Base-by-base conservation (phyloP, 75 land plant genomes). In the Cunninghamia lanceolata region DNA sequence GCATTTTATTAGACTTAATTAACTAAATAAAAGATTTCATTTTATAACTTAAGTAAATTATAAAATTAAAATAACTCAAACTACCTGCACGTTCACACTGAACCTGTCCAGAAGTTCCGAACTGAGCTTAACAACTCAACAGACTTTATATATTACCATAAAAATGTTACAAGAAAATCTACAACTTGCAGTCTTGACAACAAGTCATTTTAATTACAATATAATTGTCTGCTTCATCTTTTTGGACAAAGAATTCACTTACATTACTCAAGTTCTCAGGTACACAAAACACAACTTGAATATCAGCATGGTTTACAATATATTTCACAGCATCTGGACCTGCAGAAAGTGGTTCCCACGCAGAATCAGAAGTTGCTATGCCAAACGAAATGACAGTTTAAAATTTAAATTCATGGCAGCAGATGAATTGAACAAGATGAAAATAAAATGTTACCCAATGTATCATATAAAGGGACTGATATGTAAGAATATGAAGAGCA, bases 281-380 rank as follows among this genome's bases (percentile, higher is more conserved):
- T 77, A 95, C 95, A 88, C 99, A 98, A 88, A 98, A 98, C 35
- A 97, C 93, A 83, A 88, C 95, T 81, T 92, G 87, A 36, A 95
- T 88, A 87, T 85, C 90, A 83, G 97, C 94, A 91, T 98, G 99
- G 87, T 93, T 94, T 78, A 95, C 93, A 84, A 98, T 97, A 84
- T 91, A 98, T 82, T 89, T 92, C 76, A 95, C 99, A 79, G 99
- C 99, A 92, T 95, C 99, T 82, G 96, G 98, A 86, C 99, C 99
- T 98, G 94, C 53, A 93, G 35, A 68, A 80, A 13, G n/a, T 28
- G 14, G 76, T 36, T 71, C 3, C 47, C 9, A 50, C 38, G 45
- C 45, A 73, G n/a, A 68, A 34, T 73, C 75, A 73, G 32, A 30
- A 32, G 9, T 34, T 36, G 30, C 43, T 19, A 73, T 42, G 34